Base-by-base conservation (phyloP, 139 green algal species). In the Coccomyxa sp. region DNA sequence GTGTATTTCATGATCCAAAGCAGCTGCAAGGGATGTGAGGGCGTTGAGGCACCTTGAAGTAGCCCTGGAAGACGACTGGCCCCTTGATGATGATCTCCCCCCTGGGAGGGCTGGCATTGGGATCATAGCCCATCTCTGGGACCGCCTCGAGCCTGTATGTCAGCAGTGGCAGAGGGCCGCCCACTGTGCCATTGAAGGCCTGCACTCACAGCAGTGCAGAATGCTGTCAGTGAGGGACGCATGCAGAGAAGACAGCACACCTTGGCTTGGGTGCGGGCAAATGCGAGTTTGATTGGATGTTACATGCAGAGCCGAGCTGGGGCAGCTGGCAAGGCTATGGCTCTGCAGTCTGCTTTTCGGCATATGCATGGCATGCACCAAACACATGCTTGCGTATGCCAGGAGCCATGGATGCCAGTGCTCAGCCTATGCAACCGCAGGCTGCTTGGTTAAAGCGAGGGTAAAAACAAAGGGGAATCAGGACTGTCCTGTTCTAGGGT, bases 101-200 rank as follows among this genome's bases (percentile, higher is more conserved):
- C 0, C 84, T 67, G 4, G 88, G 78, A 15, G 87, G 86, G 17
- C 82, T 78, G 31, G 23, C 82, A 17, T 87, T 31, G 0, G 89
- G 58, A 4, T 87, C 81, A 79, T 93, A 93, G 30, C 88, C 83
- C 87, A 93, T 92, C 79, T 93, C 90, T 10, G 86, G 86, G 0
- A 93, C 87, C 0, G 86, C 79, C 71, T 92, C 88, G 17, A 93
- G 86, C 21, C 86, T 31, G 27, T 87, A 71, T 30, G 85, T 58
- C 63, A 92, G 79, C 21, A 63, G 32, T 28, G 89, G 89, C 28
- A 82, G 78, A 27, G 89, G 85, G 30, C 51, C 27, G 27, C 90
- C 90, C 74, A 92, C 86, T 13, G 59, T 82, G 4, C n/a, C 79
- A 0, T 17, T 57, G 27, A 51, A 76, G 15, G 13, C 78, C 78